phyloP scores from a whole-genome alignment of 202 grass and related monocot genomes.

The Schoenoplectus tabernaemontani region DNA sequence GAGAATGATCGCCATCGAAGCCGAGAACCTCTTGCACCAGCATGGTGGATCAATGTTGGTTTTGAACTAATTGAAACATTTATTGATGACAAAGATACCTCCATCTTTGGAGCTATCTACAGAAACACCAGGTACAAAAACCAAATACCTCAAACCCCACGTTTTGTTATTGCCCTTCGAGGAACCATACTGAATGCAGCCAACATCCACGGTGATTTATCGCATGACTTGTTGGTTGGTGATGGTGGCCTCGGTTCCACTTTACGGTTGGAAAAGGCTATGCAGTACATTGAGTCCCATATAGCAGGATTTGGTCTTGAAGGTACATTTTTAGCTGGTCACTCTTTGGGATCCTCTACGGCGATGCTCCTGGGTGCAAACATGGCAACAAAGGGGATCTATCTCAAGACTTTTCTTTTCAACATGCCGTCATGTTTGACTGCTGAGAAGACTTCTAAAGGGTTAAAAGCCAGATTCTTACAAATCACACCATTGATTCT shows the following conservation, averaged over 20 bases:
- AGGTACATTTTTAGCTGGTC: background rate
- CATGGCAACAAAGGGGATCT: background rate
- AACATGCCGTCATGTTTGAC: constrained; percentile 1
- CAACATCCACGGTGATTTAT: background rate
- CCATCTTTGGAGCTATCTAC: constrained; percentile 3
- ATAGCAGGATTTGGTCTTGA: background rate
- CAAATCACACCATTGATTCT: background rate
- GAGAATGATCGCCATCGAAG: background rate
- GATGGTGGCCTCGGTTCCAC: background rate
- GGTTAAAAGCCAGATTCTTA: background rate
- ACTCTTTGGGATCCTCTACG: background rate
- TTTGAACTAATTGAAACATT: constrained; percentile 1
- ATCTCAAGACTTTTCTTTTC: constrained; percentile 4
- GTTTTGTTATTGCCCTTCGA: background rate
- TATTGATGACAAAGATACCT: background rate
- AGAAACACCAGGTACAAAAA: background rate
- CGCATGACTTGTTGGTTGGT: background rate
- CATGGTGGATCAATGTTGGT: background rate
- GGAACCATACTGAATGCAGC: background rate
- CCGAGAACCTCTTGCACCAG: background rate
- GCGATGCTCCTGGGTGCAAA: background rate
- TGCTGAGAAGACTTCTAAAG: background rate
- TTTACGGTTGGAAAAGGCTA: background rate
- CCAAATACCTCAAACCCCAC: background rate
- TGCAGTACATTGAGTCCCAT: background rate